These are phyloP conservation scores for Lithospermum erythrorhizon DNA, from an alignment of 257 asterid species.

Conservation along the genomic window DNA sequence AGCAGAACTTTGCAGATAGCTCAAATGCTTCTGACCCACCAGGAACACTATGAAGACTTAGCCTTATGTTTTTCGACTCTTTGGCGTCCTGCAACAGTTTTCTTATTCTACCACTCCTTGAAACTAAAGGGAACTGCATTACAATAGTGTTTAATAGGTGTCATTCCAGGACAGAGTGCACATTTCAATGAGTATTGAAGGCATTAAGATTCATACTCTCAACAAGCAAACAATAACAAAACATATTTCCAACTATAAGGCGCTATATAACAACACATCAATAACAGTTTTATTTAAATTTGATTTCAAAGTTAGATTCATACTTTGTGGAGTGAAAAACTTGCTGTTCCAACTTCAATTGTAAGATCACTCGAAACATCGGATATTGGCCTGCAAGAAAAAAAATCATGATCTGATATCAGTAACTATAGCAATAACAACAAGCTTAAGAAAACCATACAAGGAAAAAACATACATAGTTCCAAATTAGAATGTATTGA, in stretches of 20 bases:
- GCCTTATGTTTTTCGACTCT: constrained; percentile 50
- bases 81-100: constrained; percentile 51
- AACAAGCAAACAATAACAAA: not conserved
- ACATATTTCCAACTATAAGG: not conserved
- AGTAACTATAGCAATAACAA: constrained; percentile 2
- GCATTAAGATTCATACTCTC: not conserved
- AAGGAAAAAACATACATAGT: constrained; percentile 14
- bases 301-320: constrained; percentile 6
- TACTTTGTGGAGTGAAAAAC: constrained; percentile 88
- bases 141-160: not conserved
- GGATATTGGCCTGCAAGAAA: constrained; percentile 81
- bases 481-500: constrained; percentile 1
- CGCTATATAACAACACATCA: not conserved
- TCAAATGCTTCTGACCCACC: constrained; percentile 92
- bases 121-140: constrained; percentile 75
- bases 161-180: too few species aligned
- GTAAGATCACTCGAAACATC: constrained; percentile 94
- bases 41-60: constrained; percentile 54
- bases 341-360: constrained; percentile 66
- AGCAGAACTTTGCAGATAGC: constrained; percentile 84
- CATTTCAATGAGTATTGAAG: not conserved
- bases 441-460: not conserved
- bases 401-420: not conserved
- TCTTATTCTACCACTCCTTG: constrained; percentile 70
- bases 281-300: too few species aligned